Evolutionary conservation across 2,329 filamentous ascomycete genomes (phyloP), one percentile per base, ranked within the genome.

Genomic region (Aspergillus sp.): DNA sequence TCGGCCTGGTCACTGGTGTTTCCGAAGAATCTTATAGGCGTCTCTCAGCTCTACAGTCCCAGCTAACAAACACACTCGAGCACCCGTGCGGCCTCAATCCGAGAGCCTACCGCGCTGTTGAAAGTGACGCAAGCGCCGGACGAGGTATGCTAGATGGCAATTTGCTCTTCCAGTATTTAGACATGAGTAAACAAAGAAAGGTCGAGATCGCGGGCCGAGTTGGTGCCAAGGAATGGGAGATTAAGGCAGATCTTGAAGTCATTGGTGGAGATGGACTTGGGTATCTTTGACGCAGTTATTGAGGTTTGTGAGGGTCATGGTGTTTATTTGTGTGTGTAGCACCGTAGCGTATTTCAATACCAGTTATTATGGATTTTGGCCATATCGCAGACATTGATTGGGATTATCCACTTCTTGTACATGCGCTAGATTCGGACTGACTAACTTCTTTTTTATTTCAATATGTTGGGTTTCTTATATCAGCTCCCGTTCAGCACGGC

Each of bases 61-160:
- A 96, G 70, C 81, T 99, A 1, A 82, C 87, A 8, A 90, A 87
- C 34, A 86, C 88, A 0, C 83, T 97, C 7, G 87, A 90, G 44
- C 87, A 92, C 61, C 79, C 89, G 4, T 90, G 87, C 7, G 91
- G 90, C 0, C 80, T 97, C 50, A 98, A 98, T 74, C 89, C 91
- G 2, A 86, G 89, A 55, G 90, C 87, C 0, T 90, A 93, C 75
- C 83, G 95, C 13, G 79, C 84, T 67, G 71, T 82, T 64, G 63
- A 81, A 71, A 72, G 81, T 70, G 71, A 83, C 73, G 68, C 75
- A 58, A 62, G 78, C 59, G 56, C 83, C 77, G 64, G 83, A 1
- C 79, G 89, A 17, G 86, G 84, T 2, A 83, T 96, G 51, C 82
- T 97, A 4, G 93, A 97, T 70, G 92, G 91, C 0, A 83, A 82